A percentile compares a stretch with the other conserved stretches of the same genome.
Conservation (phyloP, 495 filamentous ascomycete genomes). For the Hypoxylon lienhwacheense region DNA sequence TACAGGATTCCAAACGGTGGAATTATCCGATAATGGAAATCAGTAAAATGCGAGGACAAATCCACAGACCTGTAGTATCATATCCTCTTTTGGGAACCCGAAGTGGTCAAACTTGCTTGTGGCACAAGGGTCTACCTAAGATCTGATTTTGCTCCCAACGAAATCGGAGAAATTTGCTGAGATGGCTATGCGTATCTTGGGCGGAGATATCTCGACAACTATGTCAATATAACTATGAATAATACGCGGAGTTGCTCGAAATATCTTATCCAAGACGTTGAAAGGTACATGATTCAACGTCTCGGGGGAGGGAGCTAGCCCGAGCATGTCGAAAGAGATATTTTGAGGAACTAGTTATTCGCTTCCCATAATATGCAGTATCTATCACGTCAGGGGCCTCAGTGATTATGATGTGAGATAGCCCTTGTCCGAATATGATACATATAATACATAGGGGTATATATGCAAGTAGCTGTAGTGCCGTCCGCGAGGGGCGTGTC, state of each 20-base stretch:
- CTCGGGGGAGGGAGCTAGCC: background rate
- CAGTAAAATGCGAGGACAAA: background rate
- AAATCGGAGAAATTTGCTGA: background rate
- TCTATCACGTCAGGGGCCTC: conserved; percentile 6
- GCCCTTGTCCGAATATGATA: conserved; percentile 22
- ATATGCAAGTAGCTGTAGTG: conserved; percentile 15
- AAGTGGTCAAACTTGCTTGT: background rate
- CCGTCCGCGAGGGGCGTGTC: background rate
- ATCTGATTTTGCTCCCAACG: conserved; percentile 1
- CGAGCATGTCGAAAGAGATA: background rate
- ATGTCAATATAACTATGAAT: too few relatives aligned
- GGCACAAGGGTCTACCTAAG: background rate
- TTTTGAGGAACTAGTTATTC: conserved; percentile 21
- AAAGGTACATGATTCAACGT: too few relatives aligned
- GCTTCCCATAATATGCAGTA: conserved; percentile 1
- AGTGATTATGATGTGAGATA: background rate
- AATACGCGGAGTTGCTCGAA: too few relatives aligned
- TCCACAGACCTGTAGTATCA: too few relatives aligned
- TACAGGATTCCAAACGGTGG: conserved; percentile 5
- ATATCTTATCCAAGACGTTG: too few relatives aligned
- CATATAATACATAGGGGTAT: too few relatives aligned
- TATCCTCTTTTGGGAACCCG: too few relatives aligned
- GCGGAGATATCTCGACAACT: too few relatives aligned
- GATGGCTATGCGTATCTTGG: too few relatives aligned
- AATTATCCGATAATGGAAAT: background rate